Conservation (phyloP, 192 early-diverging fungal species). For the Backusella tarrabulga region DNA sequence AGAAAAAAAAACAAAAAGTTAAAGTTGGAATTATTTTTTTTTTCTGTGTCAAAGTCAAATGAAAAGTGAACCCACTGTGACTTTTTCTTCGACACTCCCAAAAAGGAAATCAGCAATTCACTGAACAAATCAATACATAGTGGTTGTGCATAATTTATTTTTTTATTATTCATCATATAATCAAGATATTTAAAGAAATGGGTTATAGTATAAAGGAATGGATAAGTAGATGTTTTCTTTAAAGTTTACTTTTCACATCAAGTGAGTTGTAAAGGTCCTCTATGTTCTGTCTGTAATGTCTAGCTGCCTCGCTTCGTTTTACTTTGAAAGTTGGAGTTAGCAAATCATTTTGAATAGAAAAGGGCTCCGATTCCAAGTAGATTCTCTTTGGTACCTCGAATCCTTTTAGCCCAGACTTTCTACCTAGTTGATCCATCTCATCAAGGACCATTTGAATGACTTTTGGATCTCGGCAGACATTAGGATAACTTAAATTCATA, state of each 20-base stretch:
- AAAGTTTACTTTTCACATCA: neutral
- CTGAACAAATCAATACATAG: neutral
- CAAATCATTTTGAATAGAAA: slow-evolving; percentile 77
- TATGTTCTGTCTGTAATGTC: neutral
- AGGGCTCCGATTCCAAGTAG: slow-evolving; percentile 66
- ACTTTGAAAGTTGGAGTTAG: slow-evolving; percentile 75
- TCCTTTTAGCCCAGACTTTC: slow-evolving; percentile 39
- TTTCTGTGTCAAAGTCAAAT: neutral
- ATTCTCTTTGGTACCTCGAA: slow-evolving; percentile 81
- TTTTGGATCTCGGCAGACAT: slow-evolving; percentile 47
- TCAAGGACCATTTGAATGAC: slow-evolving; percentile 50
- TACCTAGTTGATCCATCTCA: slow-evolving; percentile 54
- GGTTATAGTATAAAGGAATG: neutral
- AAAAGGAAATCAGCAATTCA: neutral
- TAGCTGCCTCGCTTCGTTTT: slow-evolving; percentile 4
- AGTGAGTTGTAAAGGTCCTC: slow-evolving; percentile 1
- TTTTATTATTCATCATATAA: neutral
- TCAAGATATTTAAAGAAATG: neutral
- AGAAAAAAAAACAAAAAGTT: neutral
- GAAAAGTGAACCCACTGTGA: neutral
- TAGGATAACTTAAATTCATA: slow-evolving; percentile 39
- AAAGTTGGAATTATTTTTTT: neutral
- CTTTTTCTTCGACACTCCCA: neutral
- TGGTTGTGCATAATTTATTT: neutral
- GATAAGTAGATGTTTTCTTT: neutral